Evolutionary conservation across 768 basidiomycete genomes (phyloP), one percentile per base, ranked within the genome.

Genomic region (Rubroboletus satanas): DNA sequence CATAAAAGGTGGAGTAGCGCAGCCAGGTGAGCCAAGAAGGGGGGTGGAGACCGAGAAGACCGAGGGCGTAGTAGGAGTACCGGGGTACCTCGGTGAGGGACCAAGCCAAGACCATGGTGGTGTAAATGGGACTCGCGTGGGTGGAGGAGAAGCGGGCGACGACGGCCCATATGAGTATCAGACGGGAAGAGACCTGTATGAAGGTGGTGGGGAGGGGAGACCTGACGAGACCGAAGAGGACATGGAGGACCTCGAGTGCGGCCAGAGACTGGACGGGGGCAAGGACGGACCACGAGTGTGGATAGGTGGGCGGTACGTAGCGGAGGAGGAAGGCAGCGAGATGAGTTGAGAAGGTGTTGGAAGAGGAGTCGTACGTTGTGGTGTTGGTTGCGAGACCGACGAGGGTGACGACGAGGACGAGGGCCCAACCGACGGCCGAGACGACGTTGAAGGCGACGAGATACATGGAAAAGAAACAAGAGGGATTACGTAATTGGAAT

Each of bases 81-180:
- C 97, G 90, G 53, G 95, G 84, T 45, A 95, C 83, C 73, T 99
- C 97, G 15, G 93, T 91, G 48, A 85, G 57, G 0, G 90, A 87
- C 97, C 97, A 98, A 0, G 95, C 88, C 57, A 96, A 72, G 51
- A 98, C 81, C 93, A 98, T 96, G 47, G 87, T 85, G 7, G 90
- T 82, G 75, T 90, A 98, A 28, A 94, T 67, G 4, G 97, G 90
- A 65, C 83, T 85, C 4, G 76, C 66, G 59, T 83, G 88, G 28
- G 88, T 88, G 55, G 60, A 52, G 26, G 64, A 38, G 48, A 63
- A 67, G 57, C 66, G 65, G 9, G 61, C 55, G 41, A 63, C 81
- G 54, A 98, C 79, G 21, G 84, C 89, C 93, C 93, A 98, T 2
- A 98, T 84, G 41, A 93, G 75, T 71, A 87, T 85, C 4, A 98